A percentile compares a stretch with the other conserved stretches of the same genome.
These are phyloP conservation scores for Diaporthe citrichinensis DNA, from an alignment of 2,329 filamentous ascomycete species.

Conservation along the genomic window DNA sequence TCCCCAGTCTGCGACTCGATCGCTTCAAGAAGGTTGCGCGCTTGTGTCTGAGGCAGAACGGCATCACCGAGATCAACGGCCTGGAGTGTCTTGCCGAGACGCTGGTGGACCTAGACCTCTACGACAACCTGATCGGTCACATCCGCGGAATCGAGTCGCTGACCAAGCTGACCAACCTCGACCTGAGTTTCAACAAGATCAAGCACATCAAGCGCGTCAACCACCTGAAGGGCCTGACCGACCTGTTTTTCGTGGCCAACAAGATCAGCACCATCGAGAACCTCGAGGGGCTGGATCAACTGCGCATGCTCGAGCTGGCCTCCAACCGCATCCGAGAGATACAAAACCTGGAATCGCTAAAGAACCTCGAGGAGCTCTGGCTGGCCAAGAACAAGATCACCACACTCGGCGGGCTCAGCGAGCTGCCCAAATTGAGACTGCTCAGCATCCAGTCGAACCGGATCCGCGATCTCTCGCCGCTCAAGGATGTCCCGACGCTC, in stretches of 20 bases:
- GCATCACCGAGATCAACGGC: conserved; percentile 84
- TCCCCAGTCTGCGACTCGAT: conserved; percentile 83
- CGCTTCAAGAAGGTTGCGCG: conserved; percentile 83
- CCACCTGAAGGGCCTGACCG: conserved; percentile 82
- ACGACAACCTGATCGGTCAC: conserved; percentile 94
- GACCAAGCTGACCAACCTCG: conserved; percentile 81
- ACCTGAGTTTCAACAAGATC: conserved; percentile 99
- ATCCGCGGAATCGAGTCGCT: conserved; percentile 87
- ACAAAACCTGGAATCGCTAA: conserved; percentile 83
- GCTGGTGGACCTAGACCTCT: conserved; percentile 89
- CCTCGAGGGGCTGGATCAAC: conserved; percentile 78
- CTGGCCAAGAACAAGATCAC: conserved; percentile 97
- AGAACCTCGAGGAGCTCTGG: conserved; percentile 90
- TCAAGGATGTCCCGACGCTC: conserved; percentile 80
- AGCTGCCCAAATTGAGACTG: conserved; percentile 84
- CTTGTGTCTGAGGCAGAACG: conserved; percentile 93
- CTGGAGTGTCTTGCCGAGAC: conserved; percentile 75
- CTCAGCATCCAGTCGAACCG: conserved; percentile 97
- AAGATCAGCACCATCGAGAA: conserved; percentile 91
- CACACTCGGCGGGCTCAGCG: conserved; percentile 81
- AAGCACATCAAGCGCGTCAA: conserved; percentile 95
- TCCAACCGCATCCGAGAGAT: conserved; percentile 94
- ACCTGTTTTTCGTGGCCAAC: conserved; percentile 95
- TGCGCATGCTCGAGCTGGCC: conserved; percentile 90
- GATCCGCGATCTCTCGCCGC: conserved; percentile 81